Evolutionary conservation across 1,139 yeast species (phyloP), one percentile per base, ranked within the genome.

Genomic region (Trichomonascaceae sp.): DNA sequence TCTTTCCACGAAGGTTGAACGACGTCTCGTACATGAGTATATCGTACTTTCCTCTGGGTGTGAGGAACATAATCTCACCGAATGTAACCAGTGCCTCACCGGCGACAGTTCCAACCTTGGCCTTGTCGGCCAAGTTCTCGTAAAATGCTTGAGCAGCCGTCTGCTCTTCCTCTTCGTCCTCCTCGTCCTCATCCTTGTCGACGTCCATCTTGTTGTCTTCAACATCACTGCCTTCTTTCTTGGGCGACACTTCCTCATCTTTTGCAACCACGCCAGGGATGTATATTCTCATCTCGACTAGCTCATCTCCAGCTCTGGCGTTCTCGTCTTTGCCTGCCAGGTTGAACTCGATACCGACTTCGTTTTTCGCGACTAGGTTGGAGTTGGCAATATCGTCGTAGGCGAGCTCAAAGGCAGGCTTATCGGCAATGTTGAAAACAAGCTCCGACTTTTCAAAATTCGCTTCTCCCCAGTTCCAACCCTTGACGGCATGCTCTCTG

Each of bases 391-490:
- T 80, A 30, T 71, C 74, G 13, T 68, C 52, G 55, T 87, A 89
- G 4, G 97, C 96, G 31, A 92, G 60, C 58, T 89, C 98, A 57
- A 89, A 89, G 14, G 79, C 73, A 2, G 98, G 97, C 50, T 80
- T 79, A 47, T 85, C 85, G 50, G 81, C 82, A 25, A 87, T 76
- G 37, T 76, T 76, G 59, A 92, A 87, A 22, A 84, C 71, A 58
- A 89, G 65, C 55, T 89, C 98, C 47, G 85, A 82, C 52, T 95
- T 73, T 11, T 93, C 94, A 56, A 92, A 72, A 54, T 87, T 95
- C 8, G 89, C 69, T 43, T 77, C 76, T 37, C 99, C 99, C 98
- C 98, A 89, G 57, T 89, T 89, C 98, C 98, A 89, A 28, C 99
- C 99, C 59, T 96, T 73, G 46, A 89, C 64, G 4, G 96, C 80